Evolutionary conservation across 2,329 filamentous ascomycete species (phyloP), one percentile per base, ranked within the genome.

Genomic region (Penicillium sclerotigenum): DNA sequence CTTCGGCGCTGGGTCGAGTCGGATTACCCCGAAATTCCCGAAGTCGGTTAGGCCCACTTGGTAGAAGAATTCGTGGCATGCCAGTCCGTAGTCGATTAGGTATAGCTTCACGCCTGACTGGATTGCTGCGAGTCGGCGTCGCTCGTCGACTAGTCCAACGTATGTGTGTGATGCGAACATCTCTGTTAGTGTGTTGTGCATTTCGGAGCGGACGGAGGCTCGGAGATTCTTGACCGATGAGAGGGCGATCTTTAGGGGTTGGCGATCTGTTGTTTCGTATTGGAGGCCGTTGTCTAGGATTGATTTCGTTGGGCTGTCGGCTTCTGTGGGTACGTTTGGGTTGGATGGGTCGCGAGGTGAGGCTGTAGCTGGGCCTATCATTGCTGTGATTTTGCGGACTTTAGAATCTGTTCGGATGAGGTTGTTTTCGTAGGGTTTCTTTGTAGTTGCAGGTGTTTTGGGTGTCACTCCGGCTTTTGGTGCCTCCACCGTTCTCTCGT

Each of bases 41-140:
- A 99, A 99, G 69, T 99, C 91, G 0, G 91, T 96, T 34, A 99
- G 82, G 0, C 91, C 93, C 20, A 97, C 77, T 75, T 99, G 94
- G 76, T 99, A 99, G 72, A 97, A 95, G 72, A 93, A 95, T 66
- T 97, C 93, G 59, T 86, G 89, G 71, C 86, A 89, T 1, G 89
- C 78, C 70, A 93, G 86, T 11, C 91, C 94, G 68, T 99, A 99
- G 73, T 99, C 94, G 50, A 99, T 81, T 22, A 99, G 83, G 72
- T 89, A 97, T 8, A 99, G 82, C 70, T 92, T 96, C 9, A 97
- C 88, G 14, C 93, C 94, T 34, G 90, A 87, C 75, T 99, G 94
- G 36, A 99, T 89, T 16, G 94, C 91, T n/a, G 87, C 92, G 13
- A 99, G 84, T 11, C 94, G 89, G 47, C 91, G 87, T 38, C 82